Conservation (phyloP, 257 asterid species). For the Jacaranda copaia region DNA sequence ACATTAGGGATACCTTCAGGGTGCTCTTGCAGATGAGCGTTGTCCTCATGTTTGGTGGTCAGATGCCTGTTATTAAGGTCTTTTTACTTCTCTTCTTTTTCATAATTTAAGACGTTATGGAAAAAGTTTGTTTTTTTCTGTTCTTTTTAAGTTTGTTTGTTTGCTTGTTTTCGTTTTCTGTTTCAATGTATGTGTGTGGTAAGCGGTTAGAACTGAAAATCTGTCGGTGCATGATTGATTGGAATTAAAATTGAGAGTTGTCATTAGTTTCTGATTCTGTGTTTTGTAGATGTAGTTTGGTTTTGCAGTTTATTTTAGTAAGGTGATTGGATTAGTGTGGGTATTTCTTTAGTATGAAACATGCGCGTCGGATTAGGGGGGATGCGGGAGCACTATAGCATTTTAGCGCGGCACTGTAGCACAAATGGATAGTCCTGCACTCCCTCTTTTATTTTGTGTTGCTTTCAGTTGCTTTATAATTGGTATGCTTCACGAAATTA, state of each 20-base stretch:
- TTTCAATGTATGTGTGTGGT: background rate
- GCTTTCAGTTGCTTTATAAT: background rate
- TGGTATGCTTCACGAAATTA: background rate
- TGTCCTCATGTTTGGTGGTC: constrained; percentile 90
- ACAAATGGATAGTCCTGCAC: background rate
- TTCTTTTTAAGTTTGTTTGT: background rate
- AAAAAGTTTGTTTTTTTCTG: background rate
- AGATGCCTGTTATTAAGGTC: constrained; percentile 85
- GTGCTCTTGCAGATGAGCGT: constrained; percentile 88
- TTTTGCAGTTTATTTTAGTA: constrained; percentile 1
- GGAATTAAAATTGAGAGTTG: background rate
- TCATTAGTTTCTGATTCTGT: constrained; percentile 10
- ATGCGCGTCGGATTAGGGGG: no score
- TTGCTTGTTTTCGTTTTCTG: background rate
- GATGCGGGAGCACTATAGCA: no score
- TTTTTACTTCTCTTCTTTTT: background rate
- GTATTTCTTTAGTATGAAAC: background rate
- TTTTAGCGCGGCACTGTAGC: no score
- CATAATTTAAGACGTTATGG: background rate
- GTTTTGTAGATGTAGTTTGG: background rate
- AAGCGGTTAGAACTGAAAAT: background rate
- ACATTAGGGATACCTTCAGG: constrained; percentile 81
- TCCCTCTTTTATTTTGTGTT: background rate
- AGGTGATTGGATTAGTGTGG: background rate
- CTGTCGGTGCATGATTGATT: background rate